phyloP scores from a whole-genome alignment of 345 rosid genomes.

The Moricandia moricandioides region DNA sequence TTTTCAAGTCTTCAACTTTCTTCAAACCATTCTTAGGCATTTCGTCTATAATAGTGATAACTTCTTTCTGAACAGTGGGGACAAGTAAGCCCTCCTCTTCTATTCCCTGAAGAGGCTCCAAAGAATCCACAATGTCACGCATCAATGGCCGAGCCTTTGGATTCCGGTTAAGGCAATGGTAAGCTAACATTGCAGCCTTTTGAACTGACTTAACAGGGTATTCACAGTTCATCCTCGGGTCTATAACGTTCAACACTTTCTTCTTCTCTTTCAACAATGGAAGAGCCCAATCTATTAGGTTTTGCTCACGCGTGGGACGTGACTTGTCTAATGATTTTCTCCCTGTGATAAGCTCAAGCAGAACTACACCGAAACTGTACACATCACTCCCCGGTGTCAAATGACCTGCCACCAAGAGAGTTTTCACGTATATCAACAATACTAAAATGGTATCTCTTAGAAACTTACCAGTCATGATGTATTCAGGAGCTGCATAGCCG shows the following conservation, averaged over 20 bases:
- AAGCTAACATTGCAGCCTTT: conserved; percentile 92
- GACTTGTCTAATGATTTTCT: conserved; percentile 86
- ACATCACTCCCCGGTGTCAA: conserved; percentile 87
- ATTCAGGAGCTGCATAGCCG: conserved; percentile 97
- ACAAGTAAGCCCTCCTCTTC: conserved; percentile 39
- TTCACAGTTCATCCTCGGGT: conserved; percentile 69
- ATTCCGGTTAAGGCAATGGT: conserved; percentile 87
- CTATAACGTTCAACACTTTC: conserved; percentile 69
- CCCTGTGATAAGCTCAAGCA: conserved; percentile 76
- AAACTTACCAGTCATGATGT: conserved; percentile 88
- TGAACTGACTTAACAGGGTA: conserved; percentile 78
- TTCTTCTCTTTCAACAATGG: conserved; percentile 89
- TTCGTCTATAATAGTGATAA: conserved; percentile 48
- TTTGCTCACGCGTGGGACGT: conserved; percentile 81
- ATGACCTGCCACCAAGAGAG: conserved; percentile 53
- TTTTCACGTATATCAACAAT: background rate
- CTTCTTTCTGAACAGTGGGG: conserved; percentile 37
- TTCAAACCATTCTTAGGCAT: conserved; percentile 40
- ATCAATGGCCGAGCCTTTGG: conserved; percentile 96
- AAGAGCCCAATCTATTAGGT: conserved; percentile 86
- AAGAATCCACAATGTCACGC: conserved; percentile 90
- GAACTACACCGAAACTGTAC: conserved; percentile 82
- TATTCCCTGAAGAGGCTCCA: conserved; percentile 78
- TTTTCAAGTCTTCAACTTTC: conserved; percentile 34
- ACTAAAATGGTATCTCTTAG: background rate